Evolutionary conservation across 2,329 filamentous ascomycete genomes (phyloP), one percentile per base, ranked within the genome.

Genomic region (Shiraia sp.): DNA sequence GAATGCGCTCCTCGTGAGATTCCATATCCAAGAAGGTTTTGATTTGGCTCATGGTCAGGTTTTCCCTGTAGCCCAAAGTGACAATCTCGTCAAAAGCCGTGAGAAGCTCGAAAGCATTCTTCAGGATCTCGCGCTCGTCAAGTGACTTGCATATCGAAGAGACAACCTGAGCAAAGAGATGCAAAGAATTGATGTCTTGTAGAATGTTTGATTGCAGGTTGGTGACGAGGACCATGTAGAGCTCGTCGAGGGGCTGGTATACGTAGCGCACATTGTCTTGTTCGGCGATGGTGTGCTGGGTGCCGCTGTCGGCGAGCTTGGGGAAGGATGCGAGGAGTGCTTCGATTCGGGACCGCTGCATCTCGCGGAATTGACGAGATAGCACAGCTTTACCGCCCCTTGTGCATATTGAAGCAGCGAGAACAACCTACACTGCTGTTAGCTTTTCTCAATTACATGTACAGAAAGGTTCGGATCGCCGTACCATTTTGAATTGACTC

Each of bases 21-120:
- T 99, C 93, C 93, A 99, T 99, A 67, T 97, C 95, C 57, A 99
- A 73, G 79, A 99, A 99, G 2, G 93, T 96, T 80, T 95, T 96
- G 78, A 99, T 99, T 75, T 99, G 95, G 72, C 85, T 89, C 61
- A 99, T 82, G 16, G 92, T 95, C 57, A 99, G 76, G 72, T 99
- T 99, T 76, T 99, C 93, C 64, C 93, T 77, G 75, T 99, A 97
- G 10, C 93, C 93, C 51, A 96, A 78, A 1, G 92, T 96, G 47
- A 99, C 92, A 45, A 99, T 81, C 76, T 99, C 93, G 65, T 99
- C 93, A 63, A 97, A 99, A 32, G 93, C 93, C 70, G 89, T 95
- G 52, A 99, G 83, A 28, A 99, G 79, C 69, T 99, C 95, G 68
- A 95, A 99, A 38, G 93, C 89, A 81, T 96, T 95, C 70, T 86